A percentile compares a stretch with the other conserved stretches of the same genome.
These are phyloP conservation scores for Coccomyxa subellipsoidea DNA, from an alignment of 163 green algal genomes.

Conservation along the genomic window DNA sequence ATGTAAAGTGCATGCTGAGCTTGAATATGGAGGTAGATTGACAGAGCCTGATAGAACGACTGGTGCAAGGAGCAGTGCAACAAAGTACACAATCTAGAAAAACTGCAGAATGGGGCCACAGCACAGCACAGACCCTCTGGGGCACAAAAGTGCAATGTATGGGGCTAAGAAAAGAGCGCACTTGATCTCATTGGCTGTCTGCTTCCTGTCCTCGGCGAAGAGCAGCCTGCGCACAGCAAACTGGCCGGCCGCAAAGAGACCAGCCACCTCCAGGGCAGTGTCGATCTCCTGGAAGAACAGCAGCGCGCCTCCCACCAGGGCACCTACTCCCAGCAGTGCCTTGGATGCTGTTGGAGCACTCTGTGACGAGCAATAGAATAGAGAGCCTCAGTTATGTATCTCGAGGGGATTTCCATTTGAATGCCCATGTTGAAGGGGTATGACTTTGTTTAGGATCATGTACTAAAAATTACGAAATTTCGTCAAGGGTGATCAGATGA, in stretches of 20 bases:
- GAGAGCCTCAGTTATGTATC: too few relatives aligned
- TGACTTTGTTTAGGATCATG: too few relatives aligned
- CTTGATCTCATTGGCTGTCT: constrained; percentile 43
- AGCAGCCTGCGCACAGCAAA: constrained; percentile 41
- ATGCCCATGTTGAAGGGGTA: too few relatives aligned
- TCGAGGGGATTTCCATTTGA: too few relatives aligned
- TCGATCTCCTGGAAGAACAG: constrained; percentile 50
- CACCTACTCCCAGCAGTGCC: constrained; percentile 32
- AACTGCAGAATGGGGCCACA: too few relatives aligned
- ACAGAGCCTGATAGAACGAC: too few relatives aligned
- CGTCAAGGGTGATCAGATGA: too few relatives aligned
- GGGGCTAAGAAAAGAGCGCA: not conserved
- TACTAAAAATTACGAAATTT: too few relatives aligned
- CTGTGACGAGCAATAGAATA: not conserved
- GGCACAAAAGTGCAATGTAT: not conserved
- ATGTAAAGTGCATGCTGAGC: too few relatives aligned
- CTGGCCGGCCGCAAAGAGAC: constrained; percentile 39
- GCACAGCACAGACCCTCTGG: not conserved
- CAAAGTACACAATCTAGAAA: too few relatives aligned
- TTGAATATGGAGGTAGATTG: too few relatives aligned
- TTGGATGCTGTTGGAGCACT: constrained; percentile 37
- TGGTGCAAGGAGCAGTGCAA: too few relatives aligned
- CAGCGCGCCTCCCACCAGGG: constrained; percentile 16
- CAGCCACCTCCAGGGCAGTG: constrained; percentile 43
- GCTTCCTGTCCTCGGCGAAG: constrained; percentile 47